Conservation (phyloP, 345 rosid genomes). For the Combretum micranthum region DNA sequence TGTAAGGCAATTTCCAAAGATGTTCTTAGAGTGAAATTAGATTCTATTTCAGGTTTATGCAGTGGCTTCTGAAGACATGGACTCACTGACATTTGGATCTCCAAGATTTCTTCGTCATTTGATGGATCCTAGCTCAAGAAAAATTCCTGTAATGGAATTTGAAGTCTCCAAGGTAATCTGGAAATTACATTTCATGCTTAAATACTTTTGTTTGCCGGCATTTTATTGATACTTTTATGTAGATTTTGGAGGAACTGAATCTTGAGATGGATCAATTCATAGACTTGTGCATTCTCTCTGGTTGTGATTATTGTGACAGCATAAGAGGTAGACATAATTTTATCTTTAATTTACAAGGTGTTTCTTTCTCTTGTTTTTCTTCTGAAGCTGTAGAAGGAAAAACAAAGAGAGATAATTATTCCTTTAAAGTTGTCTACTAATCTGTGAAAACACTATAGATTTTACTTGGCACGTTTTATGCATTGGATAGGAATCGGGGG, state of each 20-base stretch:
- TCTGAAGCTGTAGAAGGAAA: no score
- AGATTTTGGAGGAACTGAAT: constrained; percentile 83
- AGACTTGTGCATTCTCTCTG: constrained; percentile 92
- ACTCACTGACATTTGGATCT: constrained; percentile 94
- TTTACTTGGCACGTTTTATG: not conserved
- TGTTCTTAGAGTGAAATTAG: not conserved
- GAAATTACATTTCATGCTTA: not conserved
- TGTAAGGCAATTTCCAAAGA: no score
- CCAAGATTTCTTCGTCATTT: constrained; percentile 90
- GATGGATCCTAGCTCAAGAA: constrained; percentile 96
- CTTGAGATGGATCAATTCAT: constrained; percentile 93
- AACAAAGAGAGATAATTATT: no score
- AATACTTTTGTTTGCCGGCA: not conserved
- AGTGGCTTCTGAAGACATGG: constrained; percentile 99
- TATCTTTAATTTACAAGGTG: not conserved
- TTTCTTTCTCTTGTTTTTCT: not conserved
- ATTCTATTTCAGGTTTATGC: constrained; percentile 64
- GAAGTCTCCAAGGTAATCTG: constrained; percentile 61
- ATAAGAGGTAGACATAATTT: constrained; percentile 55
- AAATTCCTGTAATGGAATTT: constrained; percentile 90
- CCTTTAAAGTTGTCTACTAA: no score
- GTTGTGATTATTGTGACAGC: constrained; percentile 97
- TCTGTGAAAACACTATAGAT: no score
- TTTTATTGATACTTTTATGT: constrained; percentile 14
- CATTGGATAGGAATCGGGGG: constrained; percentile 71